Evolutionary conservation across 2,329 filamentous ascomycete species (phyloP).

Genomic region (Sporothrix inflata): DNA sequence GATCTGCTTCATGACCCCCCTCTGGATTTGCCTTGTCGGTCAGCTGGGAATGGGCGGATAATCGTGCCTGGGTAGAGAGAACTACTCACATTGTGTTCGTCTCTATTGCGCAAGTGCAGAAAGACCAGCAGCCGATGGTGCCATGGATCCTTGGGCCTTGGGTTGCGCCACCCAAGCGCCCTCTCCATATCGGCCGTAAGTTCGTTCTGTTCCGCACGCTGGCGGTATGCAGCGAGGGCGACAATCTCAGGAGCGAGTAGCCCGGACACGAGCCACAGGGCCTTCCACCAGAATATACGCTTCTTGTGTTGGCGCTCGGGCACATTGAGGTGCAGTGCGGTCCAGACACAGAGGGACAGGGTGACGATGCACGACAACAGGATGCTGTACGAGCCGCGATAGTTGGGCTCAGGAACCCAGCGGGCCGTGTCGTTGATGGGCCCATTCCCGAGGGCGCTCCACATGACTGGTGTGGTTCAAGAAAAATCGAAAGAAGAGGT

Average conservation of each 20-base stretch:
- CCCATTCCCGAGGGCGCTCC: not conserved
- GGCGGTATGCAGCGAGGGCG: not conserved
- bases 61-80: too few species aligned
- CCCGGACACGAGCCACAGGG: not conserved
- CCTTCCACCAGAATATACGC: too few species aligned
- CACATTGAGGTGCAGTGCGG: not conserved
- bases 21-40: not conserved
- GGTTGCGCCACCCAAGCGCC: not conserved
- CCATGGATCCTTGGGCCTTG: not conserved
- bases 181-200: not conserved
- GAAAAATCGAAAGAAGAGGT: not conserved
- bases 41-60: too few species aligned
- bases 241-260: not conserved
- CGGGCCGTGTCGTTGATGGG: not conserved
- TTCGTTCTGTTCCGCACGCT: not conserved
- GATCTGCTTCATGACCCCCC: too few species aligned
- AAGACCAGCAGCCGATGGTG: too few species aligned
- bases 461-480: not conserved
- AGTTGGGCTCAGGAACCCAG: not conserved
- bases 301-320: not conserved
- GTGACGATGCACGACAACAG: not conserved
- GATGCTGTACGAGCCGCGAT: not conserved
- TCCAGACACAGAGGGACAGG: not conserved
- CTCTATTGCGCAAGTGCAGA: too few species aligned
- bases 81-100: too few species aligned